These are phyloP conservation scores for Physcia stellaris DNA, from an alignment of 495 filamentous ascomycete species.

Conservation along the genomic window DNA sequence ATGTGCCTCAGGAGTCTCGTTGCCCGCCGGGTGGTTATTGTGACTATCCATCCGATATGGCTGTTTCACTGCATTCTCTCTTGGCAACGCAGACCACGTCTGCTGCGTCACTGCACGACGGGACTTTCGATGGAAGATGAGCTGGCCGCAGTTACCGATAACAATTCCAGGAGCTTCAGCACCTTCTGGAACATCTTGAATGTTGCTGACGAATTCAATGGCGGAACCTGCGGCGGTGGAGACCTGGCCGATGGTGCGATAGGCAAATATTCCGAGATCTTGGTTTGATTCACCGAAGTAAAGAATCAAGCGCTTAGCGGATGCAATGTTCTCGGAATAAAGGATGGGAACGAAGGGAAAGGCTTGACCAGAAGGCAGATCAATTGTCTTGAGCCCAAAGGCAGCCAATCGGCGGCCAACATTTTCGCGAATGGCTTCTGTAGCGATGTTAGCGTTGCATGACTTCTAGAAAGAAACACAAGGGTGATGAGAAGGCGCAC, in stretches of 20 bases:
- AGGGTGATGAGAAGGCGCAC: slow-evolving; percentile 24
- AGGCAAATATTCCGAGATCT: slow-evolving; percentile 62
- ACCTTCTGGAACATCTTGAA: slow-evolving; percentile 22
- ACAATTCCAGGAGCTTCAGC: slow-evolving; percentile 32
- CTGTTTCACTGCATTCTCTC: slow-evolving; percentile 37
- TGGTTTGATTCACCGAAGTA: slow-evolving; percentile 57
- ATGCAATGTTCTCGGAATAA: slow-evolving; percentile 38
- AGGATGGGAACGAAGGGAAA: slow-evolving; percentile 56
- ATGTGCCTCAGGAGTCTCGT: slow-evolving; percentile 39
- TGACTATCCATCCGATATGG: slow-evolving; percentile 20
- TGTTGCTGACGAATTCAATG: slow-evolving; percentile 41
- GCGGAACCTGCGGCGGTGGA: slow-evolving; percentile 55
- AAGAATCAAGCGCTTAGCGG: slow-evolving; percentile 54
- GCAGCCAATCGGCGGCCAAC: slow-evolving; percentile 45
- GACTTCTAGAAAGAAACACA: not conserved
- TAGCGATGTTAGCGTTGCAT: slow-evolving; percentile 25
- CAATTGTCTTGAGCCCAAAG: slow-evolving; percentile 39
- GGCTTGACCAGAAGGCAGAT: slow-evolving; percentile 41
- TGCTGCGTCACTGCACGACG: slow-evolving; percentile 37
- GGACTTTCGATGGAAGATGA: slow-evolving; percentile 50
- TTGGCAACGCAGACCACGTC: slow-evolving; percentile 39
- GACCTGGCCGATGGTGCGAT: slow-evolving; percentile 43
- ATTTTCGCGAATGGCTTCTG: slow-evolving; percentile 46
- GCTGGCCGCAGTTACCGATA: slow-evolving; percentile 58
- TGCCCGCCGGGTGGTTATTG: slow-evolving; percentile 43